Percentiles rank a stretch among this genome's conserved stretches.
These are phyloP conservation scores for Sextonia rubra DNA, from an alignment of 164 flowering plant species.

Conservation along the genomic window DNA sequence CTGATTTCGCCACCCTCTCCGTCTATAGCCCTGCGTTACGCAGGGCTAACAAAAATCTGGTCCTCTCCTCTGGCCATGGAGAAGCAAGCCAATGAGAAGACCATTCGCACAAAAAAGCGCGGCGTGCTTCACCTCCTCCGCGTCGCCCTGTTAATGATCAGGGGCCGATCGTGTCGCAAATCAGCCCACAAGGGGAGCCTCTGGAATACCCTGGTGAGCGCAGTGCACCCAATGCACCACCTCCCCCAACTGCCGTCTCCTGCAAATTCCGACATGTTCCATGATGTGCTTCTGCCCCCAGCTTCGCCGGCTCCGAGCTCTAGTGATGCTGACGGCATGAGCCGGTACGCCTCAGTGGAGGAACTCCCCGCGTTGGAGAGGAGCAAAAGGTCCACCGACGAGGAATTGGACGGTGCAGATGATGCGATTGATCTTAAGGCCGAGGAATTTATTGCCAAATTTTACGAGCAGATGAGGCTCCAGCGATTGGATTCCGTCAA, in stretches of 20 bases:
- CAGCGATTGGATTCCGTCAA: slow-evolving; percentile 26
- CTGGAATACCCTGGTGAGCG: slow-evolving; percentile 43
- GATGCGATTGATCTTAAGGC: slow-evolving; percentile 64
- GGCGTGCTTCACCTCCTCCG: not conserved
- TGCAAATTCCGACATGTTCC: not conserved
- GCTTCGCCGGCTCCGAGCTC: slow-evolving; percentile 4
- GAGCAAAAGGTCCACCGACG: slow-evolving; percentile 13
- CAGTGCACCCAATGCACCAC: slow-evolving; percentile 49
- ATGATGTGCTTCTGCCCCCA: slow-evolving; percentile 20
- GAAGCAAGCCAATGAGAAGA: not conserved
- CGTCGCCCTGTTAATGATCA: slow-evolving; percentile 5
- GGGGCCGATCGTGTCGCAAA: not conserved
- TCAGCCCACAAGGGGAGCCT: slow-evolving; percentile 3
- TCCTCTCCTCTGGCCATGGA: not conserved
- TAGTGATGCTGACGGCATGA: not conserved
- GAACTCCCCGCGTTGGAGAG: slow-evolving; percentile 36
- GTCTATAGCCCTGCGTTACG: no score
- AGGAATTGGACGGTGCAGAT: slow-evolving; percentile 33
- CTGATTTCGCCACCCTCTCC: no score
- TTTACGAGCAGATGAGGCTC: slow-evolving; percentile 61
- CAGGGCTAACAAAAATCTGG: no score
- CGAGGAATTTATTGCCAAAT: slow-evolving; percentile 65
- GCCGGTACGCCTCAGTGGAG: slow-evolving; percentile 47
- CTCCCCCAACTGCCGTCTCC: slow-evolving; percentile 10
- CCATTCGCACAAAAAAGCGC: not conserved